Conservation (phyloP, 2,329 filamentous ascomycete species). For the Nemania diffusa region DNA sequence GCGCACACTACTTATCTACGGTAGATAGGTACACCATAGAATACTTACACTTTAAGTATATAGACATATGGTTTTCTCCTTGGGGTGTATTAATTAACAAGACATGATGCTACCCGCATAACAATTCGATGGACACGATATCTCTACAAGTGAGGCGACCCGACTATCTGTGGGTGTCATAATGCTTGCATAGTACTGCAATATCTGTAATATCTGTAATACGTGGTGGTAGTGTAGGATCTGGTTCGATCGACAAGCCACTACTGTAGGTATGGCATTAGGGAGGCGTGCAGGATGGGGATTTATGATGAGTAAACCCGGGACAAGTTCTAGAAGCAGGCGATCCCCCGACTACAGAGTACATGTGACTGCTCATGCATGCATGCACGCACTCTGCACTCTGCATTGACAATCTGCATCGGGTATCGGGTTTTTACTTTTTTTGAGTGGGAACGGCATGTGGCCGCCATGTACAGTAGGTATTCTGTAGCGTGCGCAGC, state of each 20-base stretch:
- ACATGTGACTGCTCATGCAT: slow-evolving; percentile 31
- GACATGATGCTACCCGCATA: neutral
- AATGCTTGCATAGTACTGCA: neutral
- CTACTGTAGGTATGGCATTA: neutral
- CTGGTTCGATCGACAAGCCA: neutral
- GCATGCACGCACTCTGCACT: slow-evolving; percentile 20
- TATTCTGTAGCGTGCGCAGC: neutral
- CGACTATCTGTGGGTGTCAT: neutral
- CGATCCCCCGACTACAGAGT: slow-evolving; percentile 20
- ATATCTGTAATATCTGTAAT: neutral
- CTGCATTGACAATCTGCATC: slow-evolving; percentile 24
- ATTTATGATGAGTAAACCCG: slow-evolving; percentile 21
- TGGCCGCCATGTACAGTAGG: too few species aligned
- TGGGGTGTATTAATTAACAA: neutral
- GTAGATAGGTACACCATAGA: too few species aligned
- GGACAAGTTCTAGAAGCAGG: slow-evolving; percentile 27
- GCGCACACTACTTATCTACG: neutral
- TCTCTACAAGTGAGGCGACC: too few species aligned
- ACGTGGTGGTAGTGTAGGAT: neutral
- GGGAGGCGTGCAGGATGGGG: neutral
- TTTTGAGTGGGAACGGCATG: too few species aligned
- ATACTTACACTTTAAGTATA: too few species aligned
- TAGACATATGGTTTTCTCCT: neutral
- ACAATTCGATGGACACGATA: neutral
- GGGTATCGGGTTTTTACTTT: neutral